A percentile compares a stretch with the other conserved stretches of the same genome.
These are phyloP conservation scores for Fomitopsis schrenkii DNA, from an alignment of 1,284 basidiomycete genomes.

Conservation along the genomic window DNA sequence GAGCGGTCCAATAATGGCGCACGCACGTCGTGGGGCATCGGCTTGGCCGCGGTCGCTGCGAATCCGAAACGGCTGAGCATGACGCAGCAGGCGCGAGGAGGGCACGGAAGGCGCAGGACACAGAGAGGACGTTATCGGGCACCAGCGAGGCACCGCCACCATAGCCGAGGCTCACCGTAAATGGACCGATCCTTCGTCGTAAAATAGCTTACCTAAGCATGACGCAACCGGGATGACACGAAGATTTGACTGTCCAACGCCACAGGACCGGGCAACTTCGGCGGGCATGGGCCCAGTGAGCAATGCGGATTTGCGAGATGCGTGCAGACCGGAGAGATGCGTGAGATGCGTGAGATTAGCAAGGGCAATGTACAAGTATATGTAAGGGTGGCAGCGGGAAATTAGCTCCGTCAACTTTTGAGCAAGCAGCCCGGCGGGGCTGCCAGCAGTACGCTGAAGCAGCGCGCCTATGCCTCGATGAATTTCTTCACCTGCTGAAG, in stretches of 20 bases:
- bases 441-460: neutral
- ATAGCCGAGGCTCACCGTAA: neutral
- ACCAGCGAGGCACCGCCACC: neutral
- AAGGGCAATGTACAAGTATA: neutral
- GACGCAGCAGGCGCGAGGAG: neutral
- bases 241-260: neutral
- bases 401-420: neutral
- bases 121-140: neutral
- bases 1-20: neutral
- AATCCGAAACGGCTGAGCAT: neutral
- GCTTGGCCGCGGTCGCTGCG: neutral
- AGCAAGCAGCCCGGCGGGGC: neutral
- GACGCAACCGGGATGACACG: neutral
- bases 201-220: neutral
- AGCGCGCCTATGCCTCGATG: conserved; percentile 50
- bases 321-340: neutral
- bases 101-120: neutral
- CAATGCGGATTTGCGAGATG: neutral
- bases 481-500: conserved; percentile 82
- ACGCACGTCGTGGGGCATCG: neutral
- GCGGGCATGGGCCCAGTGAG: no score
- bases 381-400: neutral
- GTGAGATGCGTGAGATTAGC: neutral
- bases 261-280: neutral
- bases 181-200: neutral